A percentile compares a stretch with the other conserved stretches of the same genome.
Evolutionary conservation across 345 rosid genomes (phyloP).

Genomic region (Lepidium aucheri): DNA sequence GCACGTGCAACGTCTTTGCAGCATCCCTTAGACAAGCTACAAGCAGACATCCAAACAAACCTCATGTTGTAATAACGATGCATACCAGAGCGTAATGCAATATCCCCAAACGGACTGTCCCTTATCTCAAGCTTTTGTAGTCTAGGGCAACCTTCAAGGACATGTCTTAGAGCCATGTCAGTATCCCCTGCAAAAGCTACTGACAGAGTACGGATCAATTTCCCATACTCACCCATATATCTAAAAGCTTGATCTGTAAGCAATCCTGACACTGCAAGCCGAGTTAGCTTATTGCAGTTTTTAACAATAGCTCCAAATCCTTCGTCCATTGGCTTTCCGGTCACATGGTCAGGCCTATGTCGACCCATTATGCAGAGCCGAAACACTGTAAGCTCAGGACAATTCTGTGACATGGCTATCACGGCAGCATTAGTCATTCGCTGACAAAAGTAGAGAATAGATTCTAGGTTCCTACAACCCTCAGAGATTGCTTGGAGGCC

Average conservation of each 20-base stretch:
- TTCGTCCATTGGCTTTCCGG: constrained; percentile 86
- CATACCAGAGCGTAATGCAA: constrained; percentile 64
- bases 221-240: constrained; percentile 75
- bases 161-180: constrained; percentile 60
- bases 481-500: constrained; percentile 83
- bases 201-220: constrained; percentile 64
- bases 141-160: constrained; percentile 76
- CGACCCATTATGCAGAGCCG: constrained; percentile 92
- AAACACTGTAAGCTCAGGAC: constrained; percentile 71
- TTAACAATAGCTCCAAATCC: constrained; percentile 92
- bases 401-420: constrained; percentile 74
- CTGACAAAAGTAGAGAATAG: constrained; percentile 80
- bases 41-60: constrained; percentile 92
- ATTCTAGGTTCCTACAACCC: constrained; percentile 73
- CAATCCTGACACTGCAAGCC: constrained; percentile 75
- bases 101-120: constrained; percentile 88
- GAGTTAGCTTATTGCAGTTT: constrained; percentile 81
- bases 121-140: constrained; percentile 89
- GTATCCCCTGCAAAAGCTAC: constrained; percentile 92
- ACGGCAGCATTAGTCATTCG: constrained; percentile 91
- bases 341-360: constrained; percentile 55
- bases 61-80: constrained; percentile 83
- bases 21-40: constrained; percentile 53
- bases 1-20: constrained; percentile 59
- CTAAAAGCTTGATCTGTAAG: constrained; percentile 74